These are phyloP conservation scores for Kodamaea anthophila DNA, from an alignment of 1,139 yeast genomes.

Conservation along the genomic window DNA sequence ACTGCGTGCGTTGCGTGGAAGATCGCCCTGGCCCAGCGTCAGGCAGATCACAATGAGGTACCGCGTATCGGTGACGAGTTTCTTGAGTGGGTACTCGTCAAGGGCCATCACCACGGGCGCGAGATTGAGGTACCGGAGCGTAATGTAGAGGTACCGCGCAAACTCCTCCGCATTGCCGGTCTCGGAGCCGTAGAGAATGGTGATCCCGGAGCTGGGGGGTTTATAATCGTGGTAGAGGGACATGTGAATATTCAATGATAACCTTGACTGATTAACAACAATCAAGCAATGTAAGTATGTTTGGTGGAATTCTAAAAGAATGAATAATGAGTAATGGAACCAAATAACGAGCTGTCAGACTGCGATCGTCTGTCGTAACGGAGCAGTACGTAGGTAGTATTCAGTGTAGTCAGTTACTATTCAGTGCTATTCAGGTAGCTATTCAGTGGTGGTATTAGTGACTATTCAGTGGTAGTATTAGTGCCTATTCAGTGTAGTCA, in stretches of 20 bases:
- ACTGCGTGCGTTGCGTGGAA: conserved; percentile 69
- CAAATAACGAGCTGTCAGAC: background rate
- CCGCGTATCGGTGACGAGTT: conserved; percentile 41
- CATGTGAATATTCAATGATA: background rate
- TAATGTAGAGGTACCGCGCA: conserved; percentile 58
- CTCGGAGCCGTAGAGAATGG: conserved; percentile 83
- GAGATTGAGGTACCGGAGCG: conserved; percentile 52
- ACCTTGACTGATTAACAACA: background rate
- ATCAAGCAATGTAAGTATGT: no score
- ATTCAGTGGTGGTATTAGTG: no score
- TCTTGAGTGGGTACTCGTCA: conserved; percentile 57
- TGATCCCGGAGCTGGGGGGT: conserved; percentile 21
- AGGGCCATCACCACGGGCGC: conserved; percentile 47
- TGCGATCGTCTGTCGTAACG: no score
- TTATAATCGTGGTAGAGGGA: background rate
- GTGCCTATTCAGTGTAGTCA: no score
- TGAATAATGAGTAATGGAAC: background rate
- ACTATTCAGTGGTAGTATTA: no score
- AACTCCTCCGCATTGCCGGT: conserved; percentile 90
- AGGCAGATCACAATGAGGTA: conserved; percentile 68
- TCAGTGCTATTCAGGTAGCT: no score
- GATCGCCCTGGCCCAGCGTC: conserved; percentile 94
- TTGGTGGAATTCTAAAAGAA: no score
- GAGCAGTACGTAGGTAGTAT: no score
- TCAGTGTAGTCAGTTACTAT: no score